A percentile compares a stretch with the other conserved stretches of the same genome.
Evolutionary conservation across 768 basidiomycete species (phyloP).

Genomic region (Tylopilus subfusipes): DNA sequence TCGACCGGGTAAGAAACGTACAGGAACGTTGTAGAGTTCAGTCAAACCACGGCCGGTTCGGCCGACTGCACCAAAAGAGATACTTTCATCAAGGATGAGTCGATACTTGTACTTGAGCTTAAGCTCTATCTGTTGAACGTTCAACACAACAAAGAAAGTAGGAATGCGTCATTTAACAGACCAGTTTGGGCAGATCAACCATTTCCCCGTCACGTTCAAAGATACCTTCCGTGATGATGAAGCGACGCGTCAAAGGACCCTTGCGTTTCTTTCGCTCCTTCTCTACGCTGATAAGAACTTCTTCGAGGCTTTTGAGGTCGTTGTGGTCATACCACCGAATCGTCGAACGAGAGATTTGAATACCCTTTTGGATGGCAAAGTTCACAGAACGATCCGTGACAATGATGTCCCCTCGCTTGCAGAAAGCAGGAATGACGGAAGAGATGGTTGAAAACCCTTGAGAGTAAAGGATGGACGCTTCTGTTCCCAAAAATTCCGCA

Average conservation of each 20-base stretch:
- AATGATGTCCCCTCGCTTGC: conserved; percentile 96
- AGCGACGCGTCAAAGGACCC: conserved; percentile 78
- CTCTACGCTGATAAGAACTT: conserved; percentile 76
- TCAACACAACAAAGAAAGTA: not conserved
- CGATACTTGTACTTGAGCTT: conserved; percentile 96
- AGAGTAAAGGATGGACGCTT: conserved; percentile 87
- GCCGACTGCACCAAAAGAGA: conserved; percentile 92
- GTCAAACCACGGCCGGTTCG: conserved; percentile 93
- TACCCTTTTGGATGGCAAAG: conserved; percentile 93
- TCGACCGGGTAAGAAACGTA: conserved; percentile 36
- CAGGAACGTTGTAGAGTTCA: conserved; percentile 90
- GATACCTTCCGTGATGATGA: conserved; percentile 96
- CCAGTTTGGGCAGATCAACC: conserved; percentile 88
- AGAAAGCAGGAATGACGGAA: conserved; percentile 95
- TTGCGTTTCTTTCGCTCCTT: conserved; percentile 87
- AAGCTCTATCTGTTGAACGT: conserved; percentile 70
- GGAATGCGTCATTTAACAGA: conserved; percentile 36
- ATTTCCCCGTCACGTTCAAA: conserved; percentile 94
- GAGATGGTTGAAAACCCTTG: conserved; percentile 91
- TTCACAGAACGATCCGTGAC: conserved; percentile 98
- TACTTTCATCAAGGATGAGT: conserved; percentile 88
- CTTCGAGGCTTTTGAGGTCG: conserved; percentile 86
- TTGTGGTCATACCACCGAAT: conserved; percentile 97
- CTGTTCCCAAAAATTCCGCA: conserved; percentile 86
- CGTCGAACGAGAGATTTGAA: conserved; percentile 88